Evolutionary conservation across 2,329 filamentous ascomycete species (phyloP), one percentile per base, ranked within the genome.

Genomic region (Talaromyces verruculosus): DNA sequence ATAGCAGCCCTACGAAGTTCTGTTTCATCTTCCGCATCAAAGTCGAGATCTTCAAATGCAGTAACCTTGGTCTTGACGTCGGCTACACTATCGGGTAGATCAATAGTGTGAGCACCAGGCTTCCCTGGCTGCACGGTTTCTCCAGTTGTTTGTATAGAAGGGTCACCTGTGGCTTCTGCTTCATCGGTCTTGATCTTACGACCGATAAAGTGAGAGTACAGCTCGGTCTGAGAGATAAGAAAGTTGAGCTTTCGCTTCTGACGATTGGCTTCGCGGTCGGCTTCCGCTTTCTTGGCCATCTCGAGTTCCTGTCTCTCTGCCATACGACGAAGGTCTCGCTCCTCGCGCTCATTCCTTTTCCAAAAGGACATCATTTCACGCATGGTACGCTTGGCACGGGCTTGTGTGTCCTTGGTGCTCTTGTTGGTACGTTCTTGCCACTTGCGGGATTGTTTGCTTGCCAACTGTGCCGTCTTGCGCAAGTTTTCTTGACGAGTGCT

Each of bases 191-290:
- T 97, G 80, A 98, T 96, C 84, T 99, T 99, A 83, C 97, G 96
- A 77, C 95, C 94, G 73, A 99, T 97, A 79, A 99, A 99, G 84
- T 99, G 95, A 49, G 94, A 98, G 83, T 99, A 99, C 61, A 99
- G 85, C 77, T 99, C 95, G 0, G 95, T 99, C 81, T 99, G 95
- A 0, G 94, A 97, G 78, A 99, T 99, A 69, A 99, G 86, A 85
- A 99, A 99, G 81, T 99, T 98, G 77, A 99, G 91, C 83, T 99
- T 99, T 73, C 95, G 89, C 87, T 96, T 97, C 82, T 99, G 95
- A 69, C 95, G 88, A 72, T 96, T 96, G 17, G 95, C 93, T 85
- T 99, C 95, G 70, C 96, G 93, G 73, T 98, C 95, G 5, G 95
- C 95, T 82, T 99, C 95, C 67, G 94, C 93, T 80, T 94, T 96